Percentiles rank a stretch among this genome's conserved stretches.
phyloP scores from a whole-genome alignment of 164 flowering plant species.

The Chimonanthus salicifolius region DNA sequence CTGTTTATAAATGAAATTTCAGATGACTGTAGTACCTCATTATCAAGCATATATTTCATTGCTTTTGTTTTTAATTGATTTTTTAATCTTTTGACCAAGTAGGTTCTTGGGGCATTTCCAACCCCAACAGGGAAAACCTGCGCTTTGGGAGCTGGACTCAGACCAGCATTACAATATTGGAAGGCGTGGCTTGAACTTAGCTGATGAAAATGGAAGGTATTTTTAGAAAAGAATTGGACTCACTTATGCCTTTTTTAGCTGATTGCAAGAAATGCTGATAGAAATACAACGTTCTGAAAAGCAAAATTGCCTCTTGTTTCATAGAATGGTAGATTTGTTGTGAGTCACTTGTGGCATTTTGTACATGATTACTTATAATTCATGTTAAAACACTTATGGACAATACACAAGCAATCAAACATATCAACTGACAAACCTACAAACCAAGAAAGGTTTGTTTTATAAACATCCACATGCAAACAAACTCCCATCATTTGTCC shows the following conservation, averaged over 20 bases:
- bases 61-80: background rate
- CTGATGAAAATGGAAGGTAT: conserved; percentile 58
- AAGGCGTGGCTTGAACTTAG: conserved; percentile 27
- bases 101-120: conserved; percentile 90
- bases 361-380: too few species aligned
- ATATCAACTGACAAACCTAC: too few species aligned
- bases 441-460: too few species aligned
- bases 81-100: conserved; percentile 12
- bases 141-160: conserved; percentile 83
- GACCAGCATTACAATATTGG: conserved; percentile 69
- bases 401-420: too few species aligned
- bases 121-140: conserved; percentile 78
- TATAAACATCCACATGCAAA: too few species aligned
- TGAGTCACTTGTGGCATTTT: too few species aligned
- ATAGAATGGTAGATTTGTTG: too few species aligned
- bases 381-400: too few species aligned
- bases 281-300: too few species aligned
- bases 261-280: too few species aligned
- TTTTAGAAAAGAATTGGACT: background rate
- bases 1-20: background rate
- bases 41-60: background rate
- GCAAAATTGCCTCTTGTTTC: too few species aligned
- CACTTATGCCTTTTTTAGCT: background rate
- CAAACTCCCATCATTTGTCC: too few species aligned
- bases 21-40: background rate